These are phyloP conservation scores for Cordyceps cateniannulata DNA, from an alignment of 2,329 filamentous ascomycete genomes.

Conservation along the genomic window DNA sequence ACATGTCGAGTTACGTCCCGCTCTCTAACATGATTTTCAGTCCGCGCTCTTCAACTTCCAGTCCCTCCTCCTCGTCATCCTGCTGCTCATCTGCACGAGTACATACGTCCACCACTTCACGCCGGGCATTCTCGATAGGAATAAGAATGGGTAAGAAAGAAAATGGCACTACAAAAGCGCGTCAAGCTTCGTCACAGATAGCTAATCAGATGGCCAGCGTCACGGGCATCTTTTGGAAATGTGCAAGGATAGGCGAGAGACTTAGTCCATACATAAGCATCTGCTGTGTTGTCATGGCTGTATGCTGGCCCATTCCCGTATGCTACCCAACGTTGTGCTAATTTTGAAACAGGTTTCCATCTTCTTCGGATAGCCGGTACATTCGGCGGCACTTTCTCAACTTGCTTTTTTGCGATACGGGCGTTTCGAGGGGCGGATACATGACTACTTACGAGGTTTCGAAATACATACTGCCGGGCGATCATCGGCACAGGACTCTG, in stretches of 20 bases:
- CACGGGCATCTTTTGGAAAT: constrained; percentile 92
- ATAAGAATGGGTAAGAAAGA: constrained; percentile 72
- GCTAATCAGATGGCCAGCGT: constrained; percentile 25
- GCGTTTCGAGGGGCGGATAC: constrained; percentile 9
- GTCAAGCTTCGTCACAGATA: background rate
- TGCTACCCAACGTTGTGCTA: background rate
- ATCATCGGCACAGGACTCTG: background rate
- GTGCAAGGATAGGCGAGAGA: constrained; percentile 83
- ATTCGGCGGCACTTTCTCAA: background rate
- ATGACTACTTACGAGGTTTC: constrained; percentile 12
- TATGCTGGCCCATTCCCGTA: constrained; percentile 34
- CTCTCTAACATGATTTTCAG: constrained; percentile 38
- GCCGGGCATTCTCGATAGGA: constrained; percentile 82
- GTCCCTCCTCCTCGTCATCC: constrained; percentile 86
- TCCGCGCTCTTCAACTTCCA: constrained; percentile 99
- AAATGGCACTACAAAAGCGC: background rate
- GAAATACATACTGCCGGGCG: constrained; percentile 7
- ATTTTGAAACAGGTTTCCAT: constrained; percentile 26
- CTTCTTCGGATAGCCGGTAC: constrained; percentile 30
- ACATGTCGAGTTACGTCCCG: background rate
- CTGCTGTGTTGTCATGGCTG: constrained; percentile 91
- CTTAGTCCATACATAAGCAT: constrained; percentile 93
- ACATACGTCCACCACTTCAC: constrained; percentile 89
- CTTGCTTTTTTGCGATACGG: constrained; percentile 1
- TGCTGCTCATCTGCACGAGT: constrained; percentile 93